A percentile compares a stretch with the other conserved stretches of the same genome.
phyloP scores from a whole-genome alignment of 352 stramenopile genomes.

The Elongisporangium senticosum region DNA sequence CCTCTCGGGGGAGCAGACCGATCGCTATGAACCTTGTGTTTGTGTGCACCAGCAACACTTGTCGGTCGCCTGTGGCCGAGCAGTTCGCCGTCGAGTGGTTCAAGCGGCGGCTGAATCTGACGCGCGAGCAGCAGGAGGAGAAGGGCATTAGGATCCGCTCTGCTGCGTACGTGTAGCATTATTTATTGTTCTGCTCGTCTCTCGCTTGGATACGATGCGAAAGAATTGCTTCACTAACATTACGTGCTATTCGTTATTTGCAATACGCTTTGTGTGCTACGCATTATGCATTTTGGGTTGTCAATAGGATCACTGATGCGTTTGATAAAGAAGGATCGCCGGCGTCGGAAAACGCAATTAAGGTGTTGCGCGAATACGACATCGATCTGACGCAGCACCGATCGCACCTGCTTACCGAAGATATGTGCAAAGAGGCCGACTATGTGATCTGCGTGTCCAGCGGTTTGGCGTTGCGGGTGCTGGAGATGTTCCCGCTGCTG shows the following conservation, averaged over 20 bases:
- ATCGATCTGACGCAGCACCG: constrained; percentile 63
- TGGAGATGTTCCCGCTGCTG: constrained; percentile 54
- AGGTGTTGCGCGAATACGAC: constrained; percentile 72
- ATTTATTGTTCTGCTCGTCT: neutral
- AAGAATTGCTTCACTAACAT: neutral
- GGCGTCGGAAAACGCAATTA: constrained; percentile 52
- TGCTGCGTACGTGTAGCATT: constrained; percentile 41
- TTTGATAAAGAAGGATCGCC: constrained; percentile 64
- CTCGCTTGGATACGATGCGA: neutral
- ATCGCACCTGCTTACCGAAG: constrained; percentile 57
- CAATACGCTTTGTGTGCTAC: neutral
- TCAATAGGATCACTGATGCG: constrained; percentile 53
- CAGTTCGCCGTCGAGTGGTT: constrained; percentile 79
- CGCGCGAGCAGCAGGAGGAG: constrained; percentile 59
- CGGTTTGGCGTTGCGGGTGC: constrained; percentile 52
- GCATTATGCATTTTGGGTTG: constrained; percentile 1
- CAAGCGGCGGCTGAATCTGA: constrained; percentile 54
- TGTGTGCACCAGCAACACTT: constrained; percentile 84
- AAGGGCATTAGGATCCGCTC: constrained; percentile 67
- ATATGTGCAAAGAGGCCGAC: constrained; percentile 62
- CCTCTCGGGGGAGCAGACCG: too few relatives aligned
- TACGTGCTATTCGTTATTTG: neutral
- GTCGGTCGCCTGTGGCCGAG: constrained; percentile 71
- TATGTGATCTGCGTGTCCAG: constrained; percentile 73
- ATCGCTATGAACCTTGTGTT: constrained; percentile 65